Evolutionary conservation across 805 yeast species (phyloP).

Genomic region (Yamadazyma olivae): DNA sequence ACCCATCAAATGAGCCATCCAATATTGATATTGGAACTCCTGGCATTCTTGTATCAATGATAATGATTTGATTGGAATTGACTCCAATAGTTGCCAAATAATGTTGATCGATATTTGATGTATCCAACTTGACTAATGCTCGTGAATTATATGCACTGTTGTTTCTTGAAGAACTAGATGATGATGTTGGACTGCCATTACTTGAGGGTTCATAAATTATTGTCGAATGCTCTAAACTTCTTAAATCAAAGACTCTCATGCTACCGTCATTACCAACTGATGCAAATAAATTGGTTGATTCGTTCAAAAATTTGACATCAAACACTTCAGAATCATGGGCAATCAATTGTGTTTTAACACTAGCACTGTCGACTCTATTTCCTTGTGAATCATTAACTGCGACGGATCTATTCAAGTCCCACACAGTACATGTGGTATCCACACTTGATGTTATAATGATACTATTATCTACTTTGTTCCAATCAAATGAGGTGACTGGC

Average conservation of each 20-base stretch:
- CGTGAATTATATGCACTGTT: conserved; percentile 31
- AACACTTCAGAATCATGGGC: conserved; percentile 96
- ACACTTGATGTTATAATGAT: conserved; percentile 80
- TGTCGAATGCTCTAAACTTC: conserved; percentile 89
- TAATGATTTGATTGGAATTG: conserved; percentile 59
- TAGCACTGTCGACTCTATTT: conserved; percentile 33
- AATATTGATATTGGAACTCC: conserved; percentile 74
- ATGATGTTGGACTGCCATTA: conserved; percentile 6
- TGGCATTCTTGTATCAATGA: conserved; percentile 85
- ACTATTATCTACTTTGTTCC: conserved; percentile 74
- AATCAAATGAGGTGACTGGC: conserved; percentile 91
- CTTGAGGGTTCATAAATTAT: conserved; percentile 83
- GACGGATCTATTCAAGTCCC: conserved; percentile 64
- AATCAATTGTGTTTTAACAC: conserved; percentile 87
- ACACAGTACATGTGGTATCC: conserved; percentile 95
- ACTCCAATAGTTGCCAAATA: conserved; percentile 80
- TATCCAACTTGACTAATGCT: conserved; percentile 72
- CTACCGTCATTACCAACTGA: conserved; percentile 96
- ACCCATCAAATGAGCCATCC: conserved; percentile 48
- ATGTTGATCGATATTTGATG: conserved; percentile 79
- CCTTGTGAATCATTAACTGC: background rate
- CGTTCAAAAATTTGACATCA: conserved; percentile 82
- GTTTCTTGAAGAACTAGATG: background rate
- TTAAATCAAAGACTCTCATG: conserved; percentile 84
- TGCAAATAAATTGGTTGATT: conserved; percentile 75